Evolutionary conservation across 108 stramenopile genomes (phyloP).

Genomic region (Skeletonema potamos): DNA sequence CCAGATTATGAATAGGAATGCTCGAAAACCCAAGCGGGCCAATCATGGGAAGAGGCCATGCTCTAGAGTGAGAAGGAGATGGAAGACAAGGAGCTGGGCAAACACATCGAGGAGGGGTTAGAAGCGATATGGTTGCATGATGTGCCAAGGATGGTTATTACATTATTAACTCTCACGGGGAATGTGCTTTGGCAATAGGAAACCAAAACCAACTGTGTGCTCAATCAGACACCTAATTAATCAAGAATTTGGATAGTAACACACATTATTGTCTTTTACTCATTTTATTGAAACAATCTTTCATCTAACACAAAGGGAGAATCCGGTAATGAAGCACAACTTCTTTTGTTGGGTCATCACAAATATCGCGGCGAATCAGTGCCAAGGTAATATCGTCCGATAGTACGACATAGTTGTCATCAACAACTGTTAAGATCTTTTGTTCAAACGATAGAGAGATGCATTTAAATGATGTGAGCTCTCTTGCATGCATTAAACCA

Average conservation of each 20-base stretch:
- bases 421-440: constrained; percentile 41
- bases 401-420: constrained; percentile 27
- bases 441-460: neutral
- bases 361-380: constrained; percentile 37
- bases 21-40: constrained; percentile 61
- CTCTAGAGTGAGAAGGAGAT: constrained; percentile 57
- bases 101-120: constrained; percentile 44
- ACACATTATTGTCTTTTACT: neutral
- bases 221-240: neutral
- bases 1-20: constrained; percentile 69
- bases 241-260: neutral
- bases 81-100: constrained; percentile 46
- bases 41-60: constrained; percentile 75
- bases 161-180: neutral
- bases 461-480: neutral
- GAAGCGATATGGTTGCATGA: neutral
- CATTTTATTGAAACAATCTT: too few relatives aligned
- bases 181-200: neutral
- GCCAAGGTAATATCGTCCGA: constrained; percentile 32
- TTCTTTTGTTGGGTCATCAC: constrained; percentile 37
- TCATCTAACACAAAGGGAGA: constrained; percentile 18
- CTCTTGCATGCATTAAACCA: neutral
- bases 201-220: neutral
- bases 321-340: constrained; percentile 42
- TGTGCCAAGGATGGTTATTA: neutral